phyloP scores from a whole-genome alignment of 768 basidiomycete species.

The Boletus speciosus region DNA sequence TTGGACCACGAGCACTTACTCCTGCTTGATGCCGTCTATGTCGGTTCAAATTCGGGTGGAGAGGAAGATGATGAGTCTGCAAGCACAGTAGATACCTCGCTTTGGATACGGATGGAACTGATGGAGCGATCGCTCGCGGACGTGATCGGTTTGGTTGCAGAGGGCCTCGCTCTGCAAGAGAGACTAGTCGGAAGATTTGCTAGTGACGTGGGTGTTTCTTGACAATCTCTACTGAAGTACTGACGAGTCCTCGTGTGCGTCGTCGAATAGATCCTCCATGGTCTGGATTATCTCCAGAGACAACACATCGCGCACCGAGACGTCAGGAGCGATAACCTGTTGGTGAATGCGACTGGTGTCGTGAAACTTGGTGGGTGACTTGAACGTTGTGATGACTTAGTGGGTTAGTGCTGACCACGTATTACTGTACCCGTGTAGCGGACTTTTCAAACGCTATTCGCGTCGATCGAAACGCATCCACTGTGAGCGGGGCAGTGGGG shows the following conservation, averaged over 20 bases:
- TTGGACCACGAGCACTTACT: slow-evolving; percentile 62
- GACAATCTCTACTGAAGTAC: background rate
- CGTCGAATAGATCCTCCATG: slow-evolving; percentile 52
- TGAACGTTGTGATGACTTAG: no score
- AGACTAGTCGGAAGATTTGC: slow-evolving; percentile 70
- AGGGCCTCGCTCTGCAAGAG: slow-evolving; percentile 66
- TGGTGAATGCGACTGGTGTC: slow-evolving; percentile 64
- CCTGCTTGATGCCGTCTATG: slow-evolving; percentile 66
- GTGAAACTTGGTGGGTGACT: slow-evolving; percentile 66
- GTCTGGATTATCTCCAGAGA: slow-evolving; percentile 60
- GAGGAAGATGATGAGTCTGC: slow-evolving; percentile 24
- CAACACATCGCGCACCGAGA: slow-evolving; percentile 78
- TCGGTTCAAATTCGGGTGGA: slow-evolving; percentile 42
- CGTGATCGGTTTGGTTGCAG: slow-evolving; percentile 58
- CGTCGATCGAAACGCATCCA: slow-evolving; percentile 49
- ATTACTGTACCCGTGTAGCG: slow-evolving; percentile 38
- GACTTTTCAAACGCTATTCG: slow-evolving; percentile 79
- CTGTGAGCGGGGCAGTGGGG: slow-evolving; percentile 57
- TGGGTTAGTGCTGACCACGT: slow-evolving; percentile 1
- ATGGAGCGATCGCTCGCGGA: slow-evolving; percentile 89
- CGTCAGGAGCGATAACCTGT: slow-evolving; percentile 77
- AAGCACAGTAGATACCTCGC: slow-evolving; percentile 44
- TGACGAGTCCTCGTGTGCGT: background rate
- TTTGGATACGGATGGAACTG: slow-evolving; percentile 89
- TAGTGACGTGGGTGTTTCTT: slow-evolving; percentile 58